phyloP scores from a whole-genome alignment of 1,284 basidiomycete species.

The Grifola frondosa region DNA sequence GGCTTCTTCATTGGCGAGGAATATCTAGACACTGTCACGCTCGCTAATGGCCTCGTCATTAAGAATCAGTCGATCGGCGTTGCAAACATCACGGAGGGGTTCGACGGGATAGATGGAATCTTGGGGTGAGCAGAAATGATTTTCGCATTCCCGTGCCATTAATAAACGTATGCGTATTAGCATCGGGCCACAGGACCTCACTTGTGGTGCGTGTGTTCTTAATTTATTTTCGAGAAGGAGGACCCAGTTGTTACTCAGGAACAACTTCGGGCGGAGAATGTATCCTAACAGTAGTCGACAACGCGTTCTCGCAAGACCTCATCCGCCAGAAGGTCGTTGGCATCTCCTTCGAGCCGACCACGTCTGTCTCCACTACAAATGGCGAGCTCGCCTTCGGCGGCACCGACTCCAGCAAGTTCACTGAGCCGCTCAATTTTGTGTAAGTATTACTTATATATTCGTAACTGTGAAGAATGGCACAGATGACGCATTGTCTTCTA shows the following conservation, averaged over 20 bases:
- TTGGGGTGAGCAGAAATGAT: slow-evolving; percentile 32
- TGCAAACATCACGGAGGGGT: slow-evolving; percentile 37
- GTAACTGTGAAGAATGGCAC: slow-evolving; percentile 17
- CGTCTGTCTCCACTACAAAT: slow-evolving; percentile 17
- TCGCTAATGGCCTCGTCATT: slow-evolving; percentile 15
- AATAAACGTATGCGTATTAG: slow-evolving; percentile 14
- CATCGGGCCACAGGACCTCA: slow-evolving; percentile 46
- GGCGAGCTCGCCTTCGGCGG: slow-evolving; percentile 41
- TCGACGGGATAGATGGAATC: slow-evolving; percentile 46
- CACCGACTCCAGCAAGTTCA: slow-evolving; percentile 45
- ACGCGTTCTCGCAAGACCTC: slow-evolving; percentile 36
- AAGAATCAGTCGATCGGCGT: slow-evolving; percentile 51
- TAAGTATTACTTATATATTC: slow-evolving; percentile 23
- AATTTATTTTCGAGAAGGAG: neutral
- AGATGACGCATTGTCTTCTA: too few species aligned
- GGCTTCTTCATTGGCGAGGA: slow-evolving; percentile 44
- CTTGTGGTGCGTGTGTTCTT: slow-evolving; percentile 20
- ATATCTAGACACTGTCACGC: slow-evolving; percentile 27
- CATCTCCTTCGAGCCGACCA: slow-evolving; percentile 47
- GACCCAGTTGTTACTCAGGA: neutral
- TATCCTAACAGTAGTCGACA: slow-evolving; percentile 39
- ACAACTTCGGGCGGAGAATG: neutral
- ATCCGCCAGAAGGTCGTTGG: slow-evolving; percentile 34
- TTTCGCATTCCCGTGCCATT: neutral
- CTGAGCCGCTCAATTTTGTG: slow-evolving; percentile 45